Evolutionary conservation across 2,329 filamentous ascomycete species (phyloP), one percentile per base, ranked within the genome.

Genomic region (Aureobasidium musti): DNA sequence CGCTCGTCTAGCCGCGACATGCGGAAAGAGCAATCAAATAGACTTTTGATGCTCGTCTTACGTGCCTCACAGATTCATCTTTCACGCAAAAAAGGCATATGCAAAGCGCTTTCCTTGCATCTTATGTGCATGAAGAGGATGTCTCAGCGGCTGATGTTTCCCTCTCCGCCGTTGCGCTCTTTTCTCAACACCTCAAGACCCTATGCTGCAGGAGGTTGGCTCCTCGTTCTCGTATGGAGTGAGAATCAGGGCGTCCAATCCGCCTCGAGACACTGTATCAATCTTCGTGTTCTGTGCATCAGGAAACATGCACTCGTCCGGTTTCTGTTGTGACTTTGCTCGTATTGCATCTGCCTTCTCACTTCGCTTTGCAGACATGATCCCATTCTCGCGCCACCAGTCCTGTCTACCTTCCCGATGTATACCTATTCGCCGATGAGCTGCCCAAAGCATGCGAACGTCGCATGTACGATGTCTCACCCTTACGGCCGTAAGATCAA

Each of bases 41-140:
- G 21, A 26, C 56, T 60, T 60, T 60, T 19, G 21, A 45, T 50
- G 41, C 56, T 47, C 33, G 56, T 35, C 56, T 37, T 60, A 35
- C 41, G 39, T 59, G 39, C 41, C 39, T 60, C 56, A 60, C 10
- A 11, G 14, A 17, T 33, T 17, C 28, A 35, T 23, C 41, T 47
- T 10, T 45, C 41, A 13, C 56, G 21, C 26, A 41, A 43, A 11
- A 23, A 28, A 21, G 11, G 28, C 30, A 13, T 19, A 33, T 53
- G 30, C 50, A 35, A 23, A 35, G 50, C 21, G 50, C 37, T 57
- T 30, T 43, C 11, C 14, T 28, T 57, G 53, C 53, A 57, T 21
- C 30, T 35, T 2, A 53, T 28, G 17, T 30, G n/a, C 50, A 37
- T 35, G 52, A 13, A 35, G 21, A 10, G n/a, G 19, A 26, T 56